Percentiles rank a stretch among this genome's conserved stretches.
Evolutionary conservation across 1,139 yeast species (phyloP).

Genomic region (Suhomyces chickasaworum): DNA sequence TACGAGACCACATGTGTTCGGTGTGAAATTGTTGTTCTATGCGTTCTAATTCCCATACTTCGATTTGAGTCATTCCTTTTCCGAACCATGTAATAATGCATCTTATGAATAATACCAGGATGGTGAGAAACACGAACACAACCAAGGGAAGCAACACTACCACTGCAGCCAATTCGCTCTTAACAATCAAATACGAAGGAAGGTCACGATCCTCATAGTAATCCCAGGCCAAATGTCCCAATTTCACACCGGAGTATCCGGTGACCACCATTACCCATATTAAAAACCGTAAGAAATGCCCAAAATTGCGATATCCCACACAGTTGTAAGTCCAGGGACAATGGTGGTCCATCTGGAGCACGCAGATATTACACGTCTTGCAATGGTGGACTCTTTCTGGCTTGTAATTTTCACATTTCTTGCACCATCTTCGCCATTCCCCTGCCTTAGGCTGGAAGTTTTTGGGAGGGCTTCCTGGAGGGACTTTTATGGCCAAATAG

Average conservation of each 20-base stretch:
- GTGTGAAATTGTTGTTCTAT: conserved; percentile 63
- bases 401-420: conserved; percentile 63
- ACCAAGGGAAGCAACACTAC: conserved; percentile 59
- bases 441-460: conserved; percentile 36
- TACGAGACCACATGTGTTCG: conserved; percentile 53
- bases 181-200: conserved; percentile 62
- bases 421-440: conserved; percentile 63
- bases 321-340: conserved; percentile 86
- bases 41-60: conserved; percentile 89
- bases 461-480: conserved; percentile 62
- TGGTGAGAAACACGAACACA: conserved; percentile 58
- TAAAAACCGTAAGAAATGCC: conserved; percentile 81
- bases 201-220: conserved; percentile 56
- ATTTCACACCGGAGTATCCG: conserved; percentile 47
- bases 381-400: conserved; percentile 86
- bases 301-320: conserved; percentile 76
- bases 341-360: conserved; percentile 83
- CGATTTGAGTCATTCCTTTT: conserved; percentile 88
- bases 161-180: conserved; percentile 56
- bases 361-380: conserved; percentile 60
- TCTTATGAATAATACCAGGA: conserved; percentile 60
- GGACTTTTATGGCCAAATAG: conserved; percentile 53
- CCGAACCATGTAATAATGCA: conserved; percentile 57
- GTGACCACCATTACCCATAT: conserved; percentile 65
- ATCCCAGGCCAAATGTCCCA: conserved; percentile 41